phyloP scores from a whole-genome alignment of 1,284 basidiomycete species.

The Polyporus tsugae region DNA sequence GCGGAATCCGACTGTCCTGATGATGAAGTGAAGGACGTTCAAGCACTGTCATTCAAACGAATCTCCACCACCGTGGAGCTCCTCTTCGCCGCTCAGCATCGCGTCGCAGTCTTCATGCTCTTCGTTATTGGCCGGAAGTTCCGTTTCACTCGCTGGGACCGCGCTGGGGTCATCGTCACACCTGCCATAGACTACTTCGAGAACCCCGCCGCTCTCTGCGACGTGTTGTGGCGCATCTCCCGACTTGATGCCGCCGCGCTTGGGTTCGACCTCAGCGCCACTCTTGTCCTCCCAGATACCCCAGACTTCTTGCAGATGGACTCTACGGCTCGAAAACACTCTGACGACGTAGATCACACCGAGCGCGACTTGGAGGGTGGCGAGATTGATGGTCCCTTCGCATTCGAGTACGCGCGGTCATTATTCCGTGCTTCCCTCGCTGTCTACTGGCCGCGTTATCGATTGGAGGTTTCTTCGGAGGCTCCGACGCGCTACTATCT shows the following conservation, averaged over 20 bases:
- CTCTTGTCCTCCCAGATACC: background rate
- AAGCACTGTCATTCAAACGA: background rate
- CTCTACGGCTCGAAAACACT: background rate
- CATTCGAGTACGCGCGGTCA: background rate
- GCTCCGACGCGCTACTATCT: background rate
- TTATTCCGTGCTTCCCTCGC: background rate
- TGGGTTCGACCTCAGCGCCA: constrained; percentile 21
- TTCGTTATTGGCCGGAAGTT: constrained; percentile 13
- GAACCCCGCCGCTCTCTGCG: background rate
- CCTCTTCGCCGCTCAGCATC: constrained; percentile 19
- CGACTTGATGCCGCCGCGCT: background rate
- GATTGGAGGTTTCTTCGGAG: background rate
- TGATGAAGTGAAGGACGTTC: background rate
- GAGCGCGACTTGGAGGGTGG: background rate
- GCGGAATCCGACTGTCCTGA: no score
- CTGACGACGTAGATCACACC: background rate
- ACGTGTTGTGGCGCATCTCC: constrained; percentile 13
- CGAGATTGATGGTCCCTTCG: background rate
- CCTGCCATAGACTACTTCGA: constrained; percentile 17
- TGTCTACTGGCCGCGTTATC: constrained; percentile 3
- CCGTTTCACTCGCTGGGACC: constrained; percentile 22
- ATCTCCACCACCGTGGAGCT: background rate
- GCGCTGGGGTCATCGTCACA: constrained; percentile 15
- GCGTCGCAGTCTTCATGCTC: constrained; percentile 10
- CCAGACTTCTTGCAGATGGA: constrained; percentile 1